phyloP scores from a whole-genome alignment of 2,329 filamentous ascomycete species.

The Juglanconis juglandina region DNA sequence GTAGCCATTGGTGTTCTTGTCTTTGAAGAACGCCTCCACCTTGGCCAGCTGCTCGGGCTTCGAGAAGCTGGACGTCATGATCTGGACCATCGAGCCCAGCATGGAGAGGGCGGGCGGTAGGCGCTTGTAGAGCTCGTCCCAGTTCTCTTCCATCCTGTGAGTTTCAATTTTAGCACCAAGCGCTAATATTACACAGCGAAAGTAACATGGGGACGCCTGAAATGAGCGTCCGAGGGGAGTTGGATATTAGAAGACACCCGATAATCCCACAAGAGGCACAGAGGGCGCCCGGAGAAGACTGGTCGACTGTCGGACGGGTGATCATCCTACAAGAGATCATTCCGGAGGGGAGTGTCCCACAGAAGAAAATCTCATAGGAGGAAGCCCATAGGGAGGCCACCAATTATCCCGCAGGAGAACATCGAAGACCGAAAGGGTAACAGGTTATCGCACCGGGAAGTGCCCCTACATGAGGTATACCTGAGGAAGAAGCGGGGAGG shows the following conservation, averaged over 20 bases:
- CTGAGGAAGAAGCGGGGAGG: background rate
- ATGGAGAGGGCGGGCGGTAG: constrained; percentile 84
- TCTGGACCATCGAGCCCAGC: constrained; percentile 77
- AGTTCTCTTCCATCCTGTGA: constrained; percentile 67
- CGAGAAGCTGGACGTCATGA: constrained; percentile 79
- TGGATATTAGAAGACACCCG: too few species aligned
- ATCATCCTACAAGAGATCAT: too few species aligned
- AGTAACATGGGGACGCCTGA: background rate
- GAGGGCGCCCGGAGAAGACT: too few species aligned
- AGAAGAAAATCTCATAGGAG: too few species aligned
- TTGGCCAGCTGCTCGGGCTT: constrained; percentile 69
- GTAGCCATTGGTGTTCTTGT: constrained; percentile 68
- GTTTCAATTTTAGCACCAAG: background rate
- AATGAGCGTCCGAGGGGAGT: too few species aligned
- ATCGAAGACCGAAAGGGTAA: too few species aligned
- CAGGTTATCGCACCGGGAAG: background rate
- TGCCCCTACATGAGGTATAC: background rate
- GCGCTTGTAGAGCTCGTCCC: constrained; percentile 77
- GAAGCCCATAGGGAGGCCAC: too few species aligned
- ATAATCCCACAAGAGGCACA: too few species aligned
- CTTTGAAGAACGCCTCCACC: constrained; percentile 76
- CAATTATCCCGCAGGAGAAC: too few species aligned
- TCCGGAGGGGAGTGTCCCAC: too few species aligned
- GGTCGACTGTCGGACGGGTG: too few species aligned
- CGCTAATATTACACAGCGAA: background rate